These are phyloP conservation scores for Neonectria sp. DNA, from an alignment of 2,329 filamentous ascomycete genomes.

Conservation along the genomic window DNA sequence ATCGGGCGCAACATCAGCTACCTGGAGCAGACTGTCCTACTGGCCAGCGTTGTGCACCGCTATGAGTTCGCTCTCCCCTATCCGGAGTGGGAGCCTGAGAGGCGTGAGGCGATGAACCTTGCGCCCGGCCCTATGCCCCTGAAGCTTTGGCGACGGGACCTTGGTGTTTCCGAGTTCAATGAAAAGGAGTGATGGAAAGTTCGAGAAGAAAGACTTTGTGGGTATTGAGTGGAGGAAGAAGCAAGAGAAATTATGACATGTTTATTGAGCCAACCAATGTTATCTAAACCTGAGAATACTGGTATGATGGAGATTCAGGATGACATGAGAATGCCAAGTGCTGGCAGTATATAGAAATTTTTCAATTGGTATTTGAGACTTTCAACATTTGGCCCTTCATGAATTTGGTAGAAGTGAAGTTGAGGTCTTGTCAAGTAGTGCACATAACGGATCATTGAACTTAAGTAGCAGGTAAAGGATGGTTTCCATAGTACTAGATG, in stretches of 20 bases:
- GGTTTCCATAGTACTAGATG: no score
- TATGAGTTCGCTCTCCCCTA: constrained; percentile 56
- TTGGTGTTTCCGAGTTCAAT: constrained; percentile 25
- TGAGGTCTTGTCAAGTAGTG: not conserved
- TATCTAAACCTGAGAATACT: not conserved
- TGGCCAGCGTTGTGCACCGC: constrained; percentile 59
- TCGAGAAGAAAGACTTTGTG: not conserved
- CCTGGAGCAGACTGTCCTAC: constrained; percentile 62
- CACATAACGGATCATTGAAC: no score
- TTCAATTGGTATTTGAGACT: not conserved
- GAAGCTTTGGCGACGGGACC: constrained; percentile 43
- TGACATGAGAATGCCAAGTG: not conserved
- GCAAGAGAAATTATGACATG: not conserved
- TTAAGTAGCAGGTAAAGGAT: no score
- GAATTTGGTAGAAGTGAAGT: not conserved
- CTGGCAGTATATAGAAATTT: not conserved
- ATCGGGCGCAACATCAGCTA: constrained; percentile 59
- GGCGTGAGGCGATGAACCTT: constrained; percentile 43
- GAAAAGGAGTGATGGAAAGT: constrained; percentile 26
- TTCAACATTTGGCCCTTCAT: not conserved
- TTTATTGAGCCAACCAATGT: not conserved
- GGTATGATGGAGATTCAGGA: not conserved
- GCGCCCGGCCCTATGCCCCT: constrained; percentile 40
- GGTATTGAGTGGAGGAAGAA: not conserved
- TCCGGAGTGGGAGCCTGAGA: constrained; percentile 37